These are phyloP conservation scores for Sporothrix pseudoabietina DNA, from an alignment of 2,329 filamentous ascomycete genomes.

Conservation along the genomic window DNA sequence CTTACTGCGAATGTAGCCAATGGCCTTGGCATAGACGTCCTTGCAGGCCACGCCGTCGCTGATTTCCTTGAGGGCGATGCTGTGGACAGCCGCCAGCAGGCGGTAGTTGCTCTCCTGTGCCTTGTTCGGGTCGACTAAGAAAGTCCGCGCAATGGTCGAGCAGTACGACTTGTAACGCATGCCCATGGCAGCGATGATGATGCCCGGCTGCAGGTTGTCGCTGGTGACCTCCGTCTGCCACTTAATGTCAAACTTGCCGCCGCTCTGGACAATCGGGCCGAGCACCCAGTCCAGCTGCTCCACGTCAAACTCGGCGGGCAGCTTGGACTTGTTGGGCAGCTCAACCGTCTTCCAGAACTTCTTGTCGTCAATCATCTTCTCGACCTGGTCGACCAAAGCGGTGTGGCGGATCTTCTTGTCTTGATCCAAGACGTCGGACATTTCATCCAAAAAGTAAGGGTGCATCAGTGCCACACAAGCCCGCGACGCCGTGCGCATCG, in stretches of 20 bases:
- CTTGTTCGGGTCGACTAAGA: conserved; percentile 96
- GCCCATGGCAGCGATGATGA: conserved; percentile 90
- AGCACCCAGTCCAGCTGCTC: conserved; percentile 92
- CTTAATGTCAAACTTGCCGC: conserved; percentile 90
- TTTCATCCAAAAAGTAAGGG: conserved; percentile 96
- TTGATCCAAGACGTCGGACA: conserved; percentile 92
- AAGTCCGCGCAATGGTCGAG: conserved; percentile 88
- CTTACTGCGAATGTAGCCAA: conserved; percentile 78
- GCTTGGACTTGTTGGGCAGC: conserved; percentile 69
- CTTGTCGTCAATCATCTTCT: conserved; percentile 86
- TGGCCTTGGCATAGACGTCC: conserved; percentile 88
- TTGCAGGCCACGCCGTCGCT: conserved; percentile 83
- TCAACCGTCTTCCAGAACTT: conserved; percentile 88
- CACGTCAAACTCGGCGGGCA: conserved; percentile 84
- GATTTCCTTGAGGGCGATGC: conserved; percentile 85
- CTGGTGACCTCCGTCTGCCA: conserved; percentile 77
- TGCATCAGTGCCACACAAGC: conserved; percentile 94
- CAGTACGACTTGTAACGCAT: conserved; percentile 95
- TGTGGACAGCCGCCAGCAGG: conserved; percentile 80
- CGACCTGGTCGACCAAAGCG: conserved; percentile 80
- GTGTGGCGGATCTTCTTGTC: conserved; percentile 97
- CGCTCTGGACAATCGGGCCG: conserved; percentile 88
- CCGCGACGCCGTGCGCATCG: conserved; percentile 91
- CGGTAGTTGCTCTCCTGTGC: conserved; percentile 94
- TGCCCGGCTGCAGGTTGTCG: conserved; percentile 81